A percentile compares a stretch with the other conserved stretches of the same genome.
These are phyloP conservation scores for Albugo candida DNA, from an alignment of 352 stramenopile genomes.

Conservation along the genomic window DNA sequence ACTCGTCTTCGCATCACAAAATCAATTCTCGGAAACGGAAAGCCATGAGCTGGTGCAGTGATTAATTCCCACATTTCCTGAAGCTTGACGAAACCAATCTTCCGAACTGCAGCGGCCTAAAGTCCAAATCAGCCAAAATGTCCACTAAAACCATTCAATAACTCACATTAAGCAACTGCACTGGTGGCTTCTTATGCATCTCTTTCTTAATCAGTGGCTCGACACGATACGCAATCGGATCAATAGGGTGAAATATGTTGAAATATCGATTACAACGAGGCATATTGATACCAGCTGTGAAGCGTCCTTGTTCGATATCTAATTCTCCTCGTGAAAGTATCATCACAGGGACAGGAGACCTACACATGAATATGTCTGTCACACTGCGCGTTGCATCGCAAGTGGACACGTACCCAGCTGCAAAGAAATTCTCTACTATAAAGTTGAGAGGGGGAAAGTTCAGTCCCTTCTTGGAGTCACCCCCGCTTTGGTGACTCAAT, in stretches of 20 bases:
- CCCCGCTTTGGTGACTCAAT: slow-evolving; percentile 49
- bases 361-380: slow-evolving; percentile 6
- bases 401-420: slow-evolving; percentile 28
- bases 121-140: not conserved
- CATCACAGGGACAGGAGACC: slow-evolving; percentile 67
- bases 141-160: not conserved
- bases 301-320: slow-evolving; percentile 47
- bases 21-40: slow-evolving; percentile 57
- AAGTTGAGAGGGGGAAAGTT: slow-evolving; percentile 65
- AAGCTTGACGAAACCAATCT: slow-evolving; percentile 48
- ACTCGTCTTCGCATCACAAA: slow-evolving; percentile 59
- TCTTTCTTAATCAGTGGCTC: slow-evolving; percentile 79
- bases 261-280: slow-evolving; percentile 68
- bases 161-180: slow-evolving; percentile 54
- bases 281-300: slow-evolving; percentile 62
- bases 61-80: slow-evolving; percentile 55
- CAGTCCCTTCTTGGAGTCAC: slow-evolving; percentile 42
- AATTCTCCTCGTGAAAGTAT: slow-evolving; percentile 65
- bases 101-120: slow-evolving; percentile 39
- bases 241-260: slow-evolving; percentile 85
- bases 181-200: slow-evolving; percentile 71
- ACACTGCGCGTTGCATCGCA: not conserved
- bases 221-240: slow-evolving; percentile 81
- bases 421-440: slow-evolving; percentile 75
- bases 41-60: slow-evolving; percentile 49